Base-by-base conservation (phyloP, 1,284 basidiomycete genomes). In the Sporisorium scitamineum region DNA sequence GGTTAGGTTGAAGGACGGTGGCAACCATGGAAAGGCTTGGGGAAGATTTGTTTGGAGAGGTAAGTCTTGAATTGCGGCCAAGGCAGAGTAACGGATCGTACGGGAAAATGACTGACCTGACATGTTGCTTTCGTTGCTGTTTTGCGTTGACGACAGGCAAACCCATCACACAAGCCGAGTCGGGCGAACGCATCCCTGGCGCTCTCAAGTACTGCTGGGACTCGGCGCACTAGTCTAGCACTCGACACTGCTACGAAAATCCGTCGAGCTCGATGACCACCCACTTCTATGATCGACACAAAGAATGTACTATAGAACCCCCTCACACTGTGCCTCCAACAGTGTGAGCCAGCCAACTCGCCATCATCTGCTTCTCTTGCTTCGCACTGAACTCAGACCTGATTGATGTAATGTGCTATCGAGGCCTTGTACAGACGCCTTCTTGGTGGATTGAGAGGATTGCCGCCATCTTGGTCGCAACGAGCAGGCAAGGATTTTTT, bases 1-100 rank as follows among this genome's bases (percentile, higher is more conserved):
- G 54, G 76, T 71, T 1, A 52, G 53, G 41, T 60, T 80, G 55
- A 80, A 79, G 67, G 65, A 76, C 29, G 78, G 70, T 6, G 78
- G 78, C 0, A 72, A 68, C 8, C 76, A 80, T 52, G 78, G 78
- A 18, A 80, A 79, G 62, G 78, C 74, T 18, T 80, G 78, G 78
- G 78, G 78, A 0, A 66, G 45, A 41, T 54, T 80, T 14, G 55
- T 73, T 41, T 80, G 78, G 78, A 70, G 76, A 76, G 78, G 78
- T 79, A 67, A 79, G 76, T 29, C 1, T 1, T 6, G 34, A 24
- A 39, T 16, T 1, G 27, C 20, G 20, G 22, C 9, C 16, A 20
- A 11, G 16, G 44, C 20, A 47, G 18, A 50, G 22, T 54, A 20
- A 18, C 7, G 4, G 1, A 16, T 5, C n/a, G n/a, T n/a, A n/a